These are phyloP conservation scores for Crassisporium funariophilum DNA, from an alignment of 768 basidiomycete genomes.

Conservation along the genomic window DNA sequence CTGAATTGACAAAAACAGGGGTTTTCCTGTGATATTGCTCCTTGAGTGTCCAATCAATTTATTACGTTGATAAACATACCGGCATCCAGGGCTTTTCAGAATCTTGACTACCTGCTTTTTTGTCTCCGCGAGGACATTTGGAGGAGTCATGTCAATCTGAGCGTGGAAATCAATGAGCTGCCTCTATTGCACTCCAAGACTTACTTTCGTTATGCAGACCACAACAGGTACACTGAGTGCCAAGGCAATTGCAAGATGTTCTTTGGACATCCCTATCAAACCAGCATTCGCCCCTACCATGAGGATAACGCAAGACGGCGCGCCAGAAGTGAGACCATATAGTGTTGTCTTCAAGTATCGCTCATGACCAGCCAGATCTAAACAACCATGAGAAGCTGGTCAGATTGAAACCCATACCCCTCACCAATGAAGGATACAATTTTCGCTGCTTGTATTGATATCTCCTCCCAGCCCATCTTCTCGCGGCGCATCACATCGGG, in stretches of 20 bases:
- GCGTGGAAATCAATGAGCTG: background rate
- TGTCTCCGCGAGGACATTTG: slow-evolving; percentile 89
- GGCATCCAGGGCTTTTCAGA: slow-evolving; percentile 88
- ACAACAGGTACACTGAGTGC: slow-evolving; percentile 93
- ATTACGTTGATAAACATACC: slow-evolving; percentile 45
- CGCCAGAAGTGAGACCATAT: slow-evolving; percentile 92
- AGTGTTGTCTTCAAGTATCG: slow-evolving; percentile 90
- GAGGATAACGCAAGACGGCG: slow-evolving; percentile 88
- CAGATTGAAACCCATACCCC: background rate
- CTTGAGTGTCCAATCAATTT: background rate
- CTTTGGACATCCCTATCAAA: slow-evolving; percentile 90
- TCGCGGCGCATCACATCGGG: slow-evolving; percentile 73
- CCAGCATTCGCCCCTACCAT: slow-evolving; percentile 97
- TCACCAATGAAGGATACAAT: slow-evolving; percentile 91
- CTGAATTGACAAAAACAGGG: slow-evolving; percentile 82
- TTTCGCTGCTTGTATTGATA: slow-evolving; percentile 85
- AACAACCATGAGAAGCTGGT: background rate
- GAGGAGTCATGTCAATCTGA: slow-evolving; percentile 96
- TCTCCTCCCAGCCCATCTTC: slow-evolving; percentile 95
- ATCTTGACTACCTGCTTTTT: slow-evolving; percentile 93
- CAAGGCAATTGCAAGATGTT: slow-evolving; percentile 93
- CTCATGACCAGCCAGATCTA: slow-evolving; percentile 96
- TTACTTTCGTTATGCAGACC: slow-evolving; percentile 92
- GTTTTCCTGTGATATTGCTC: slow-evolving; percentile 54
- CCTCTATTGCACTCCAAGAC: slow-evolving; percentile 1